These are phyloP conservation scores for Aspergillus bombycis DNA, from an alignment of 2,329 filamentous ascomycete genomes.

Conservation along the genomic window DNA sequence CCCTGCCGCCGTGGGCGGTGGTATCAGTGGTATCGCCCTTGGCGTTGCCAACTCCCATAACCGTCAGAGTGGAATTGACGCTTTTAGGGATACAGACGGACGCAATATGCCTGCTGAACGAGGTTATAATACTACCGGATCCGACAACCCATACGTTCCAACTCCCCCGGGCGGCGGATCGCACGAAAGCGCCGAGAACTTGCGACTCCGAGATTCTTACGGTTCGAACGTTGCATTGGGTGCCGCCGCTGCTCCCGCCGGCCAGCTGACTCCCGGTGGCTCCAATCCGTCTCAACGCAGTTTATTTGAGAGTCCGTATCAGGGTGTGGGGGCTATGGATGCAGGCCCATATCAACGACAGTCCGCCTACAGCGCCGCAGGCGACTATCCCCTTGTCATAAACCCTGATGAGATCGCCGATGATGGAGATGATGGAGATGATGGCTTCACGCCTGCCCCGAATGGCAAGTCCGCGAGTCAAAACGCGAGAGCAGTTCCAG, in stretches of 20 bases:
- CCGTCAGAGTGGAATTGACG: slow-evolving; percentile 67
- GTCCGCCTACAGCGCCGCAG: slow-evolving; percentile 52
- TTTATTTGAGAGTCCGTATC: slow-evolving; percentile 47
- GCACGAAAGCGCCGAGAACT: slow-evolving; percentile 27
- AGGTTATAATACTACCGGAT: slow-evolving; percentile 36
- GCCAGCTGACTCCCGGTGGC: slow-evolving; percentile 36
- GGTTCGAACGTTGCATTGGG: slow-evolving; percentile 42
- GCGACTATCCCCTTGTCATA: slow-evolving; percentile 57
- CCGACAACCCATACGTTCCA: slow-evolving; percentile 43
- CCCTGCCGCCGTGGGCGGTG: slow-evolving; percentile 62
- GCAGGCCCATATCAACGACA: slow-evolving; percentile 71
- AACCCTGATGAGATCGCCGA: slow-evolving; percentile 82
- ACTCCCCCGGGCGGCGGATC: slow-evolving; percentile 20
- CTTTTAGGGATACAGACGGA: slow-evolving; percentile 52
- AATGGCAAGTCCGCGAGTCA: slow-evolving; percentile 12
- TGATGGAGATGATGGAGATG: slow-evolving; percentile 89
- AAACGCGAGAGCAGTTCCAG: slow-evolving; percentile 40
- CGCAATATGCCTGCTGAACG: slow-evolving; percentile 38
- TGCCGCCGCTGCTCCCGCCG: slow-evolving; percentile 36
- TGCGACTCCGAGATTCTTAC: slow-evolving; percentile 43
- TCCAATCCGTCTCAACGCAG: slow-evolving; percentile 52
- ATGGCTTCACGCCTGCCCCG: slow-evolving; percentile 65
- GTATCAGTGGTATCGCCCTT: slow-evolving; percentile 69
- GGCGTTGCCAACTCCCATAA: slow-evolving; percentile 67
- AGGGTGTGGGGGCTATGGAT: slow-evolving; percentile 43